Conservation (phyloP, 345 rosid species). For the Gossypium bickii region DNA sequence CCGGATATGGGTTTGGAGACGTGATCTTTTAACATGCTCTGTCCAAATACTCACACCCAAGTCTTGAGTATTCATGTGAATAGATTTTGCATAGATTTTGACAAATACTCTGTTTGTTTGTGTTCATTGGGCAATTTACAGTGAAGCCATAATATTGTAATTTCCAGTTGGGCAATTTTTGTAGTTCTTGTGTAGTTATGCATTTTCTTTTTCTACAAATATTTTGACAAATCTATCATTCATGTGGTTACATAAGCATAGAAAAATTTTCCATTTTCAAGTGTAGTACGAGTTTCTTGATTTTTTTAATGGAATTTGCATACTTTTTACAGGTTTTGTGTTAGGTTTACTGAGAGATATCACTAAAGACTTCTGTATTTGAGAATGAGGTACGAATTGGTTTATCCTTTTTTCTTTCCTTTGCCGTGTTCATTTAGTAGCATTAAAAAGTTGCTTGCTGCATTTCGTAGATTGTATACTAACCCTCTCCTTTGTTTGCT, state of each 20-base stretch:
- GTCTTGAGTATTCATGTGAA: too few species aligned
- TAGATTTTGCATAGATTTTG: background rate
- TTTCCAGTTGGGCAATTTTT: background rate
- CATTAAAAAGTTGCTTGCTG: background rate
- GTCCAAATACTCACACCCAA: too few species aligned
- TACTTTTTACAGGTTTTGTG: background rate
- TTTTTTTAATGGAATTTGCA: background rate
- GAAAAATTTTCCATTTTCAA: background rate
- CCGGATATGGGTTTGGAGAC: too few species aligned
- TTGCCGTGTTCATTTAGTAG: background rate
- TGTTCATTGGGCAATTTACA: background rate
- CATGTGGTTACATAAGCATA: background rate
- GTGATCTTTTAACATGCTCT: too few species aligned
- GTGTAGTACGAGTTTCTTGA: background rate
- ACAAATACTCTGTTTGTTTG: background rate
- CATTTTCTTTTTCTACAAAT: background rate
- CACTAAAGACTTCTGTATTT: background rate
- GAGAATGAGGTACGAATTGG: constrained; percentile 19
- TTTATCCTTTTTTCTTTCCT: background rate
- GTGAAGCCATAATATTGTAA: background rate
- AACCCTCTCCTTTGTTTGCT: background rate
- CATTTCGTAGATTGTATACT: constrained; percentile 3
- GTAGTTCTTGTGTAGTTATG: background rate
- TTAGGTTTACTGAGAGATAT: background rate
- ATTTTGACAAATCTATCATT: background rate